Evolutionary conservation across 2,329 filamentous ascomycete genomes (phyloP).

Genomic region (Achaetomium macrosporum): DNA sequence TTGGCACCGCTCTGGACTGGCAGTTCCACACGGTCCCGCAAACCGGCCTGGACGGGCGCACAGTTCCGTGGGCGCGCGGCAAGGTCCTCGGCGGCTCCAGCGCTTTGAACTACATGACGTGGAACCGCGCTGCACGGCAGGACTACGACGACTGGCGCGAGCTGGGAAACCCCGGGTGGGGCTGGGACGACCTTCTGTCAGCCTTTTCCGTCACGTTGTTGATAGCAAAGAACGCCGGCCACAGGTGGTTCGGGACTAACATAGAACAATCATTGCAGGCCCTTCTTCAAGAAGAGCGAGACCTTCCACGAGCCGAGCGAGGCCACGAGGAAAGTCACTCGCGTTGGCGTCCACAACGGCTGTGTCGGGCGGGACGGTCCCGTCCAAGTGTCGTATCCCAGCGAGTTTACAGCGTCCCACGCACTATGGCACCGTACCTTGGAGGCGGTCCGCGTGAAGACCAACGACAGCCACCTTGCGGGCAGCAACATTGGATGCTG

Average conservation of each 20-base stretch:
- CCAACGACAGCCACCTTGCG: conserved; percentile 32
- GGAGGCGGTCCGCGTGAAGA: conserved; percentile 32
- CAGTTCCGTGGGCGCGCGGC: conserved; percentile 38
- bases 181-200: conserved; percentile 43
- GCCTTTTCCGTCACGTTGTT: conserved; percentile 8
- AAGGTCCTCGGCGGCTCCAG: conserved; percentile 57
- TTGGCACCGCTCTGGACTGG: conserved; percentile 39
- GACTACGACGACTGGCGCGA: conserved; percentile 53
- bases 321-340: conserved; percentile 10
- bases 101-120: conserved; percentile 55
- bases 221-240: not conserved
- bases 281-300: conserved; percentile 47
- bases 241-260: not conserved
- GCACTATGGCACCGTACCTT: conserved; percentile 40
- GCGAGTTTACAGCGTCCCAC: conserved; percentile 37
- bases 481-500: conserved; percentile 38
- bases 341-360: not conserved
- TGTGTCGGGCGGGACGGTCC: conserved; percentile 32
- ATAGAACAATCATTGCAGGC: conserved; percentile 28
- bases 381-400: conserved; percentile 42
- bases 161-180: conserved; percentile 55
- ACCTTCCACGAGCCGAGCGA: conserved; percentile 39
- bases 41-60: conserved; percentile 33
- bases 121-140: conserved; percentile 39
- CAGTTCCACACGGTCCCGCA: conserved; percentile 36